phyloP scores from a whole-genome alignment of 129 eudicot genomes.

The Flaveria robusta region DNA sequence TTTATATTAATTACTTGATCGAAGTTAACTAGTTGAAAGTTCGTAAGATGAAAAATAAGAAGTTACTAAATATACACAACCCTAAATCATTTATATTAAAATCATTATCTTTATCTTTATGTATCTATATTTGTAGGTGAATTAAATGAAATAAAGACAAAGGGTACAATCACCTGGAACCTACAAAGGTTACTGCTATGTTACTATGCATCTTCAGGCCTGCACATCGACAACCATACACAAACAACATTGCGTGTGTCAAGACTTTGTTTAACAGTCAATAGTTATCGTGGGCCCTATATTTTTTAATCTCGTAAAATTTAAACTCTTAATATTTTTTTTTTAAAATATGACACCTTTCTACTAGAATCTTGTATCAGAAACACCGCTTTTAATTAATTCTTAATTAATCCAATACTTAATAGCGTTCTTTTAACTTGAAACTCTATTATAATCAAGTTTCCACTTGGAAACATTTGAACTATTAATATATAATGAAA shows the following conservation, averaged over 20 bases:
- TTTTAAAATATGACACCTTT: too few relatives aligned
- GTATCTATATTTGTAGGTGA: background rate
- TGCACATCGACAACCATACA: background rate
- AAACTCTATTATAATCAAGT: too few relatives aligned
- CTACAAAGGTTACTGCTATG: conserved; percentile 9
- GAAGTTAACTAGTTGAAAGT: background rate
- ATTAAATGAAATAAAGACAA: conserved; percentile 1
- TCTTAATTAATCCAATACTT: too few relatives aligned
- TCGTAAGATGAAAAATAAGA: background rate
- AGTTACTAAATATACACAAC: background rate
- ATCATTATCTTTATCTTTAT: background rate
- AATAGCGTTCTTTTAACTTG: too few relatives aligned
- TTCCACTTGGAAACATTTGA: too few relatives aligned
- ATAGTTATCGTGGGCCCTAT: background rate
- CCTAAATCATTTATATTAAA: background rate
- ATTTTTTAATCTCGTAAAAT: too few relatives aligned
- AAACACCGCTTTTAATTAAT: too few relatives aligned
- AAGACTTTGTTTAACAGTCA: background rate
- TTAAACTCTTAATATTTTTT: too few relatives aligned
- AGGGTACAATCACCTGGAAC: conserved; percentile 16
- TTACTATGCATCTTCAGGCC: conserved; percentile 9
- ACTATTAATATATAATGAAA: too few relatives aligned
- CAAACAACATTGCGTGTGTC: conserved; percentile 13
- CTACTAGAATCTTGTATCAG: too few relatives aligned
- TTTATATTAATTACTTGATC: background rate